Percentiles rank a stretch among this genome's conserved stretches.
Evolutionary conservation across 768 basidiomycete species (phyloP).

Genomic region (Leccinum ochraceum): DNA sequence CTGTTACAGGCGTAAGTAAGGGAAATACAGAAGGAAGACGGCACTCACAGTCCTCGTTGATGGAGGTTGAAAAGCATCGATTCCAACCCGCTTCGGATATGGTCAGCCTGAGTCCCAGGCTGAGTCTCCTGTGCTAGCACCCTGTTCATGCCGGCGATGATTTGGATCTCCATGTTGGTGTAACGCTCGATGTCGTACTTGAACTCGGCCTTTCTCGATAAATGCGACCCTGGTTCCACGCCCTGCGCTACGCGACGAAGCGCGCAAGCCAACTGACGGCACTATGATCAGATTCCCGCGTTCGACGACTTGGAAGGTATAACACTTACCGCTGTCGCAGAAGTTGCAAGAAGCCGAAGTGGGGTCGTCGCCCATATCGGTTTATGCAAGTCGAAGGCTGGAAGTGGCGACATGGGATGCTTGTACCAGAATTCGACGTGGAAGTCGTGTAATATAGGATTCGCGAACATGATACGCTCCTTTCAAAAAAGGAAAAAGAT

Average conservation of each 20-base stretch:
- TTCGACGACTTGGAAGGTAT: not conserved
- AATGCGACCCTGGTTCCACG: not conserved
- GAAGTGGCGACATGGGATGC: not conserved
- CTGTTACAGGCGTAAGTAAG: too few relatives aligned
- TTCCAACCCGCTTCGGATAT: too few relatives aligned
- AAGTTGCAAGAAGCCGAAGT: not conserved
- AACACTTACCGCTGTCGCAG: not conserved
- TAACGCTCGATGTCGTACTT: not conserved
- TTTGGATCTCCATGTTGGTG: not conserved
- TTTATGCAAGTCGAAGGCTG: not conserved
- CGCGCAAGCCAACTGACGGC: not conserved
- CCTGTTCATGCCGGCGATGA: not conserved
- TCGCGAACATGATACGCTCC: not conserved
- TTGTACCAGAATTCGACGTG: not conserved
- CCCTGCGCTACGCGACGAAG: not conserved
- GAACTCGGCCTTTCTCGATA: not conserved
- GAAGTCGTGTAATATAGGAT: not conserved
- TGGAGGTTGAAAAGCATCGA: not conserved
- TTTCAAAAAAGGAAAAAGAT: not conserved
- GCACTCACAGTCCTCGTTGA: conserved; percentile 17
- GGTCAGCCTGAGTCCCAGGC: too few relatives aligned
- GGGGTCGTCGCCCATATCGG: not conserved
- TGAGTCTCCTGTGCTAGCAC: not conserved
- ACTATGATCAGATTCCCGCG: not conserved
- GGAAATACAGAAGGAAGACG: too few relatives aligned